A percentile compares a stretch with the other conserved stretches of the same genome.
phyloP scores from a whole-genome alignment of 257 asterid species.

The Salvia splendens region DNA sequence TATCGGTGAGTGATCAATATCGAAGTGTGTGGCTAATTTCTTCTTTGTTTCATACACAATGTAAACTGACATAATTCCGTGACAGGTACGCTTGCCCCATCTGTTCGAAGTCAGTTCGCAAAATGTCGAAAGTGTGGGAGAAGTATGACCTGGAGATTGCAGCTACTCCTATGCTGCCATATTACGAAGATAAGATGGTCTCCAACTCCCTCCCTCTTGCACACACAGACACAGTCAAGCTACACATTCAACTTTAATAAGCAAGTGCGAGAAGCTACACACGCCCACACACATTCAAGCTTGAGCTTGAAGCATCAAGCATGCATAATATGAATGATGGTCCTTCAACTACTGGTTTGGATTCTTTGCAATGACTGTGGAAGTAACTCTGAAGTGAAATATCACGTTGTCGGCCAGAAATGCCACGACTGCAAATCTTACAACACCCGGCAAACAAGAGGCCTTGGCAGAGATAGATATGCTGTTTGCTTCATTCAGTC shows the following conservation, averaged over 20 bases:
- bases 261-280: no score
- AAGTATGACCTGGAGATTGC: slow-evolving; percentile 77
- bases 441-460: slow-evolving; percentile 65
- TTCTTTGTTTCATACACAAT: not conserved
- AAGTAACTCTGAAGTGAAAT: slow-evolving; percentile 55
- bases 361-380: slow-evolving; percentile 80
- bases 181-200: slow-evolving; percentile 57
- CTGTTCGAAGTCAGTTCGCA: slow-evolving; percentile 80
- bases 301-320: not conserved
- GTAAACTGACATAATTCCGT: not conserved
- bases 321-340: not conserved
- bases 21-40: not conserved
- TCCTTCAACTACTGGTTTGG: slow-evolving; percentile 48
- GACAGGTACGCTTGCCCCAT: slow-evolving; percentile 78
- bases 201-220: not conserved
- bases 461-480: slow-evolving; percentile 28
- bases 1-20: slow-evolving; percentile 34
- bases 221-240: not conserved
- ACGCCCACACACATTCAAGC: no score
- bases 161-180: slow-evolving; percentile 78
- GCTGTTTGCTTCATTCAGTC: not conserved
- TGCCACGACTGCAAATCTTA: slow-evolving; percentile 68
- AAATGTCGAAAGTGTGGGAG: slow-evolving; percentile 90
- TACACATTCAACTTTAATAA: no score
- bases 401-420: slow-evolving; percentile 60